Evolutionary conservation across 331 rosid genomes (phyloP), one percentile per base, ranked within the genome.

Genomic region (Phaseolus coccineus): DNA sequence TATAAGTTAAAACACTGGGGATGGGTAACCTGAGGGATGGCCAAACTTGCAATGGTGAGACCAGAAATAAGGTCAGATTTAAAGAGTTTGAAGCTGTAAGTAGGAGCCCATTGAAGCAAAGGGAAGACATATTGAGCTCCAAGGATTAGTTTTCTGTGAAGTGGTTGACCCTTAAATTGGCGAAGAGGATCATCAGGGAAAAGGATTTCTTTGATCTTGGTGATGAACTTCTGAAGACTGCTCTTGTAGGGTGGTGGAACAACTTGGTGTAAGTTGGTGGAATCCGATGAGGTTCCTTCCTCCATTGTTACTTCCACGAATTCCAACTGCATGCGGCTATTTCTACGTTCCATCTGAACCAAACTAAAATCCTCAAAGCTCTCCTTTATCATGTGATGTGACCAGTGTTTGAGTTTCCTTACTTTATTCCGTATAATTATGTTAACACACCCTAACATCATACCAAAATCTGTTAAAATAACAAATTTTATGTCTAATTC

Each of bases 21-120:
- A 72, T 27, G n/a, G 73, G 19, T 12, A 33, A 90, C 96, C 97
- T 93, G 98, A 8, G 98, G 98, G 68, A 94, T 94, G 85, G 98
- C 96, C 47, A 94, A 85, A 79, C 97, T 91, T 65, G 98, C 98
- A 84, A 94, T 90, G 86, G 98, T 94, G 86, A 94, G 86, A 44
- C 98, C 98, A 55, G 98, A 35, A 73, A 94, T 68, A 76, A 94
- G 69, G 85, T 94, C 98, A 39, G 96, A 87, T 83, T 90, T 90
- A 52, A 94, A 87, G 78, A 91, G 91, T 8, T 76, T 59, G 78
- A 91, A 35, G 81, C 37, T 87, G 79, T 94, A 94, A 73, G 40
- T 68, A 62, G 97, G 93, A 19, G 85, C 81, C 97, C 98, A 94
- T 53, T 87, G 84, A 83, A 94, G 88, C 53, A 94, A 52, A 25